These are phyloP conservation scores for Panellus pusillus DNA, from an alignment of 768 basidiomycete species.

Conservation along the genomic window DNA sequence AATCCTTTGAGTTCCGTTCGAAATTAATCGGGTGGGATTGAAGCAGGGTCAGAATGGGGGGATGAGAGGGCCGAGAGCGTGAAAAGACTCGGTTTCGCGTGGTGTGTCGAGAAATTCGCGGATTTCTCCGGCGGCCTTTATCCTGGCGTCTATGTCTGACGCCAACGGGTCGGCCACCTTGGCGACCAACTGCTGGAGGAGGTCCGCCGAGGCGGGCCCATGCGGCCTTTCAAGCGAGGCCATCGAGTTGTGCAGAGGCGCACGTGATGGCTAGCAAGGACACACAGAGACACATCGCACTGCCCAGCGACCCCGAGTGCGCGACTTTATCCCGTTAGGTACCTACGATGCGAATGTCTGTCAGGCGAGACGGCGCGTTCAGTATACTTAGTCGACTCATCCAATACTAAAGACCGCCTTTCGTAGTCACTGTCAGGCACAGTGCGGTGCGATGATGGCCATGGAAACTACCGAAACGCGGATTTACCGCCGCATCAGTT, in stretches of 20 bases:
- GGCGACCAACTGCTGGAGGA: conserved; percentile 12
- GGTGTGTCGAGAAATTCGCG: conserved; percentile 81
- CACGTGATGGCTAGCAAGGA: neutral
- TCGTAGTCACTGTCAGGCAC: neutral
- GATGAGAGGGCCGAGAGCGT: conserved; percentile 74
- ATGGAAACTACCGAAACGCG: neutral
- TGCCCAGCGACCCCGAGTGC: too few species aligned
- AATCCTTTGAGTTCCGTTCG: conserved; percentile 67
- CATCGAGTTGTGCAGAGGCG: neutral
- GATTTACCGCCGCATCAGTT: neutral
- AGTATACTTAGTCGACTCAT: too few species aligned
- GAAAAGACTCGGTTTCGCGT: conserved; percentile 69
- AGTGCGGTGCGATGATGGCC: neutral
- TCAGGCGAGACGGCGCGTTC: too few species aligned
- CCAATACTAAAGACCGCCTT: too few species aligned
- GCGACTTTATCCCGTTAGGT: too few species aligned
- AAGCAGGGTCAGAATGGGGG: conserved; percentile 70
- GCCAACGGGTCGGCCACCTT: conserved; percentile 16
- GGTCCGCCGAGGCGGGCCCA: conserved; percentile 5
- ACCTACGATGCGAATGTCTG: too few species aligned
- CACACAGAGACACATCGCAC: neutral
- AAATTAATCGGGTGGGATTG: conserved; percentile 67
- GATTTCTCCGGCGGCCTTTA: conserved; percentile 46
- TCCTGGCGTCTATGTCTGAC: conserved; percentile 6
- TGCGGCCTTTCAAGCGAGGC: neutral